Evolutionary conservation across 805 yeast genomes (phyloP).

Genomic region (Cyberlindnera samutprakarnensis): DNA sequence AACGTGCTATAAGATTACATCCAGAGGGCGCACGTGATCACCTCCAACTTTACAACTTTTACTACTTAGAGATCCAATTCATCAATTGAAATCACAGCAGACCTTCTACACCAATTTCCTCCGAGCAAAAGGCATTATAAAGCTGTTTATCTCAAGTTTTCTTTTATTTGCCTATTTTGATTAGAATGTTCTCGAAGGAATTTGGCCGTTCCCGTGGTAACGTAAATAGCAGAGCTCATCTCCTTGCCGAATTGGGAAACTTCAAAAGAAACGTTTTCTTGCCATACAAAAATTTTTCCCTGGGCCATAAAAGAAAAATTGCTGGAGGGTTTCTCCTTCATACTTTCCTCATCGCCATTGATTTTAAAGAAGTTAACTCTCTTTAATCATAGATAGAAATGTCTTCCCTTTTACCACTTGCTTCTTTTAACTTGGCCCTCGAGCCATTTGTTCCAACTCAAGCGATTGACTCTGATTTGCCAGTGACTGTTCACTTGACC

Average conservation of each 20-base stretch:
- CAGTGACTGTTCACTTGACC: slow-evolving; percentile 85
- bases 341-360: neutral
- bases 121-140: too few relatives aligned
- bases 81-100: too few relatives aligned
- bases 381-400: slow-evolving; percentile 31
- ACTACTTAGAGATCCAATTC: too few relatives aligned
- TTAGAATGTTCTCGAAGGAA: too few relatives aligned
- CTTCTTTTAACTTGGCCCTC: slow-evolving; percentile 79
- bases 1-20: too few relatives aligned
- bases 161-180: too few relatives aligned
- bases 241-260: slow-evolving; percentile 20
- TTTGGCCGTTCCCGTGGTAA: too few relatives aligned
- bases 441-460: slow-evolving; percentile 84
- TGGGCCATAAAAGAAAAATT: slow-evolving; percentile 1
- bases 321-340: slow-evolving; percentile 3
- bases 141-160: too few relatives aligned
- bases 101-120: too few relatives aligned
- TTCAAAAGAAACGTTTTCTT: slow-evolving; percentile 19
- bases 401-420: slow-evolving; percentile 75
- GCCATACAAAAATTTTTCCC: slow-evolving; percentile 7
- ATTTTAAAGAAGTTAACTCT: too few relatives aligned
- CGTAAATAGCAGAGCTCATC: slow-evolving; percentile 16
- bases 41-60: too few relatives aligned
- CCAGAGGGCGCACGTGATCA: too few relatives aligned
- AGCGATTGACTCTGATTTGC: slow-evolving; percentile 79